Evolutionary conservation across 139 green algal species (phyloP), one percentile per base, ranked within the genome.

Genomic region (Haematococcus lacustris): DNA sequence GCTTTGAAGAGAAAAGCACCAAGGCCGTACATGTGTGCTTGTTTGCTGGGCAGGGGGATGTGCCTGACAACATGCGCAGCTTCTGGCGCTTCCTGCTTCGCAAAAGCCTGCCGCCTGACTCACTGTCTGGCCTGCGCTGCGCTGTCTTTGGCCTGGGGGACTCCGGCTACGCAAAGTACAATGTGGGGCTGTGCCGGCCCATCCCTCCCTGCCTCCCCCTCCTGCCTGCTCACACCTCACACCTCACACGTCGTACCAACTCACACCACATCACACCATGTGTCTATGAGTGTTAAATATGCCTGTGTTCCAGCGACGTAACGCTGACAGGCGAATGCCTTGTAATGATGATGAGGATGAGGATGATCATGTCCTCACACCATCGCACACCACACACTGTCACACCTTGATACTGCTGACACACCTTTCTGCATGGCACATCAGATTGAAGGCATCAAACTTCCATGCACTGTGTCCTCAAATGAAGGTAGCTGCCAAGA

Each of bases 101-200:
- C 59, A 94, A 91, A 53, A 85, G 59, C 73, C 84, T 99, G 67
- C 78, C 88, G 17, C 37, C 83, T 0, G 76, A 88, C 65, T 89
- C 82, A 0, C 80, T 98, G 65, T 35, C 51, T 0, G 72, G 38
- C 2, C 28, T 88, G 38, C 9, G 32, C 5, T 88, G 76, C 30
- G 92, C 91, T 13, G 91, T 97, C 23, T 98, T 99, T 87, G 95
- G 95, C 1, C 81, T 99, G 26, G 95, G 95, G 0, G 95, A 99
- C 81, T 96, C 89, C 7, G 80, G 86, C 28, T 98, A 98, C 76
- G 70, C 85, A 3, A 88, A 97, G 51, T 99, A 92, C 85, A 98
- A 98, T 68, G 85, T 93, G 25, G 71, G 71, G 32, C 9, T 47
- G 53, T 2, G 37, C 13, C n/a, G 47, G 47, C 47, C 21, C 21